Base-by-base conservation (phyloP, 805 yeast genomes). In the Cyberlindnera xylosilytica region DNA sequence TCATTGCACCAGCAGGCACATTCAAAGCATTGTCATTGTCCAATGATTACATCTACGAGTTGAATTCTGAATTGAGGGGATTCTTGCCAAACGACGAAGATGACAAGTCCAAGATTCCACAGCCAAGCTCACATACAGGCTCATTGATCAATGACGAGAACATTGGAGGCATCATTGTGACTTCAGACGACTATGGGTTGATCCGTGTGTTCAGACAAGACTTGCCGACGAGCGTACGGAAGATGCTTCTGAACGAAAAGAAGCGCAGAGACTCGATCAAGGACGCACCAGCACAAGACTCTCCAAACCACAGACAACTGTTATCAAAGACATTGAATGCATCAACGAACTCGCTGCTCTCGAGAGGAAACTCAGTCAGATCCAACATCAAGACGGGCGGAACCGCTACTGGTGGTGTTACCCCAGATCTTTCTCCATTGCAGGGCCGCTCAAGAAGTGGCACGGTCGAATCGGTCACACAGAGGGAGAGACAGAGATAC, bases 161-260 rank as follows among this genome's bases (percentile, higher is more conserved):
- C 9, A 62, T 68, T 30, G 73, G 72, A 1, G 53, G 63, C 0
- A 81, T 88, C 34, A 76, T 88, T 13, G 81, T 89, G 2, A 81
- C 93, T 1, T 79, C 91, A 0, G 97, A 89, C 61, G 76, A 76
- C 42, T 63, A 68, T 18, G 97, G 97, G 0, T 51, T 72, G 2
- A 84, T 89, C 23, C 64, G 93, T 34, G 84, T 89, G 0, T 86
- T 85, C 59, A 70, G 97, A 56, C 83, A 87, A 44, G 97, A 89
- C 60, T 71, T 83, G 41, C 83, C 93, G 0, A 69, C 76, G 39
- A 53, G 56, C 10, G 62, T 69, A 12, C 55, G 82, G 42, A 69
- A 68, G 38, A 45, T 53, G 3, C 52, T 70, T 1, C 48, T 67
- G n/a, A 45, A 39, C 7, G 52, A 57, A 24, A 46, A 46, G 26